Conservation (phyloP, 495 filamentous ascomycete species). For the Pseudevernia furfuracea region DNA sequence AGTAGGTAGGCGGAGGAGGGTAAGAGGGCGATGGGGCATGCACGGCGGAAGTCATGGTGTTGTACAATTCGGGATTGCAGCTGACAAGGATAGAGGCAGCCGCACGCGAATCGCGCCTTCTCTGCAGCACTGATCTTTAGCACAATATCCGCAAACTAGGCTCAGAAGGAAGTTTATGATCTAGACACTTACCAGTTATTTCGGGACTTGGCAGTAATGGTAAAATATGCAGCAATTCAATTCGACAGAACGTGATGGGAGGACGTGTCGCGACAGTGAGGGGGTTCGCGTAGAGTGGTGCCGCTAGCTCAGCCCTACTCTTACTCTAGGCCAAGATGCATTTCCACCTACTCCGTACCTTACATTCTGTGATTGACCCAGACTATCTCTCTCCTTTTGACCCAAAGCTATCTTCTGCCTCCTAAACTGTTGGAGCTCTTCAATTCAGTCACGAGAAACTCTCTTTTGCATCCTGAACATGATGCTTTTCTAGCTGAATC, state of each 20-base stretch:
- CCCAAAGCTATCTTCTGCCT: background rate
- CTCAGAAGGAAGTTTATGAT: background rate
- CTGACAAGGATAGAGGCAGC: conserved; percentile 16
- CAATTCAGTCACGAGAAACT: background rate
- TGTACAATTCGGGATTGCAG: conserved; percentile 17
- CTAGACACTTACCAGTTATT: background rate
- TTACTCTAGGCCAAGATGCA: background rate
- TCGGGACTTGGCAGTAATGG: background rate
- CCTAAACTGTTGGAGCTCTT: background rate
- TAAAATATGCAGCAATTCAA: conserved; percentile 11
- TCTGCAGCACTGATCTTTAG: background rate
- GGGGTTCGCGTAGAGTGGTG: conserved; percentile 1
- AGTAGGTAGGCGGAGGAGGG: conserved; percentile 39
- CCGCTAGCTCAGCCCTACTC: conserved; percentile 4
- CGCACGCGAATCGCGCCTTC: conserved; percentile 14
- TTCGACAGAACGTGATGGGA: conserved; percentile 10
- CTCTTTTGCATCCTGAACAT: background rate
- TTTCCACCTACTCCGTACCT: too few relatives aligned
- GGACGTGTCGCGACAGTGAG: conserved; percentile 17
- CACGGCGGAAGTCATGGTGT: conserved; percentile 35
- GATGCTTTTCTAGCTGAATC: too few relatives aligned
- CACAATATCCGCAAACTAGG: background rate
- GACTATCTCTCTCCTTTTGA: background rate
- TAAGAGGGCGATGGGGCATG: conserved; percentile 35
- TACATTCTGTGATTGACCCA: too few relatives aligned